Evolutionary conservation across 345 rosid species (phyloP).

Genomic region (Erodium maritimum): DNA sequence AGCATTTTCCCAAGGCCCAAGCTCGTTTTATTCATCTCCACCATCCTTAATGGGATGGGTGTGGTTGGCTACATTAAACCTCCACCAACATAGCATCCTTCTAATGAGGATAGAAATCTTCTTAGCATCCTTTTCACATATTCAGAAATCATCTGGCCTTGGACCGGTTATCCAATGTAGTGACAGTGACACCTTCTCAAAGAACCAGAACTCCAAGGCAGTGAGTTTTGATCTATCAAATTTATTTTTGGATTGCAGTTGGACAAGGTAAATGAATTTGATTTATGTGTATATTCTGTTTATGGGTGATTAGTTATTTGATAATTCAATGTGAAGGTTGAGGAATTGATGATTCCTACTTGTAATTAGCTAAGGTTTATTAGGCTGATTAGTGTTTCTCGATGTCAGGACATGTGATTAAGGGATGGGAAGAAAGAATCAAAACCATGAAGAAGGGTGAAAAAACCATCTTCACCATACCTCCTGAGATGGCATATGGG

Average conservation of each 20-base stretch:
- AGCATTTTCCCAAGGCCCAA: conserved; percentile 97
- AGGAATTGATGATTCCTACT: too few species aligned
- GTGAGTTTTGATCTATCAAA: too few species aligned
- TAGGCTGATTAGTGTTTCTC: too few species aligned
- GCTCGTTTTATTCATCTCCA: conserved; percentile 86
- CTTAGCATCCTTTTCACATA: conserved; percentile 68
- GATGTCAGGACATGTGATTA: too few species aligned
- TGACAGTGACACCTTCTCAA: too few species aligned
- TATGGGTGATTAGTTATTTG: too few species aligned
- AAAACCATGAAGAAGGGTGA: background rate
- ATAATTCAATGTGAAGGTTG: too few species aligned
- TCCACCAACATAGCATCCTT: conserved; percentile 90
- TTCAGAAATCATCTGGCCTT: conserved; percentile 91
- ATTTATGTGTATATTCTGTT: conserved; percentile 7
- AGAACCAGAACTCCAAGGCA: too few species aligned
- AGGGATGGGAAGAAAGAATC: too few species aligned
- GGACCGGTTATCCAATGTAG: conserved; percentile 99
- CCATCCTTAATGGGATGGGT: conserved; percentile 94
- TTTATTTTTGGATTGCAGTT: too few species aligned
- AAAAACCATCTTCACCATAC: background rate
- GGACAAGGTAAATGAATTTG: conserved; percentile 56
- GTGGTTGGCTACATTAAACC: conserved; percentile 72
- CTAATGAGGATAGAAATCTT: conserved; percentile 75
- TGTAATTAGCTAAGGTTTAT: too few species aligned
- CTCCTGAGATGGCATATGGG: too few species aligned